Percentiles rank a stretch among this genome's conserved stretches.
phyloP scores from a whole-genome alignment of 495 filamentous ascomycete genomes.

The Haplographium delicatum region DNA sequence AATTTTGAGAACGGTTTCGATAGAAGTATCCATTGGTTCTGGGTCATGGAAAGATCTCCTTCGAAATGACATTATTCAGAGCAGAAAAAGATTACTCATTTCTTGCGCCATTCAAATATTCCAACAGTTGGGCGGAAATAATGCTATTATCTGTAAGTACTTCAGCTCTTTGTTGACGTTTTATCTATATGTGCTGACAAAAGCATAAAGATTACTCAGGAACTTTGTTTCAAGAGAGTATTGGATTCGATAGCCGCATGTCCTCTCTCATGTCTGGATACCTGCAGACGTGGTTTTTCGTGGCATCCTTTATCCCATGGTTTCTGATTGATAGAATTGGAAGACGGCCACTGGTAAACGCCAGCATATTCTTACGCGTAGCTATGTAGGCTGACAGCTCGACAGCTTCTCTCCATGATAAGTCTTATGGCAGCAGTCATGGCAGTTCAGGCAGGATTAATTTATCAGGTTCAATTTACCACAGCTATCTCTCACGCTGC shows the following conservation, averaged over 20 bases:
- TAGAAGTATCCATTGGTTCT: constrained; percentile 22
- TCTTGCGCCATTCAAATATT: constrained; percentile 30
- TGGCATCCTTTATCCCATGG: constrained; percentile 67
- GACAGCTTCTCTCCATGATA: constrained; percentile 67
- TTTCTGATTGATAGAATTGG: constrained; percentile 46
- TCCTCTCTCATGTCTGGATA: constrained; percentile 64
- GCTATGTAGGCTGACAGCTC: no score
- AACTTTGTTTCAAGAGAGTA: constrained; percentile 54
- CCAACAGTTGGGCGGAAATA: constrained; percentile 55
- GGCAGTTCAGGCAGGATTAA: constrained; percentile 56
- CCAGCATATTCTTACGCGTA: no score
- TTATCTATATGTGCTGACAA: no score
- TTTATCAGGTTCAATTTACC: constrained; percentile 28
- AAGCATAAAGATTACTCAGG: constrained; percentile 66
- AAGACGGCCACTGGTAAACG: constrained; percentile 15
- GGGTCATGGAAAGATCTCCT: constrained; percentile 29
- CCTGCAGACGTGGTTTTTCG: constrained; percentile 70
- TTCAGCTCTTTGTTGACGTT: no score
- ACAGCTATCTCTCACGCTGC: constrained; percentile 29
- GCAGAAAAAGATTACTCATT: constrained; percentile 24
- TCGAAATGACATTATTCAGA: constrained; percentile 27
- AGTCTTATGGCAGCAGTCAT: constrained; percentile 64
- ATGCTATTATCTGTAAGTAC: constrained; percentile 68
- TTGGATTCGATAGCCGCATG: constrained; percentile 40
- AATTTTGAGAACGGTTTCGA: constrained; percentile 23